A percentile compares a stretch with the other conserved stretches of the same genome.
Evolutionary conservation across 1,139 yeast genomes (phyloP).

Genomic region (Kodamaea derodonti): DNA sequence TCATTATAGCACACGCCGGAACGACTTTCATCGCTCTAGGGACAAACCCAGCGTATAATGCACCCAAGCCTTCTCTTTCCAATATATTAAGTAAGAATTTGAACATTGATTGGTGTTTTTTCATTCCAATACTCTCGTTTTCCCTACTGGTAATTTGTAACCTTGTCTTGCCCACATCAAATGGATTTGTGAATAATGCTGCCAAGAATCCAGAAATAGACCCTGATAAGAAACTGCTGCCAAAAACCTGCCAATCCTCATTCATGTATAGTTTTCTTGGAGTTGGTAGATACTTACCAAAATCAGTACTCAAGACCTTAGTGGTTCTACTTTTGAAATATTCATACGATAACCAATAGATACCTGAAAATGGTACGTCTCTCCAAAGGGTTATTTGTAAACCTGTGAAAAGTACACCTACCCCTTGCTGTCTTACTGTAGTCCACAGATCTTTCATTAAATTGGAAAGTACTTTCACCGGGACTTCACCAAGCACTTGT

Average conservation of each 20-base stretch:
- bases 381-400: constrained; percentile 87
- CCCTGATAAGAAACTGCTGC: constrained; percentile 79
- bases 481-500: constrained; percentile 13
- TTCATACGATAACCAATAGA: constrained; percentile 91
- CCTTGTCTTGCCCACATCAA: constrained; percentile 95
- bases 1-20: constrained; percentile 98
- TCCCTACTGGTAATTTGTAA: constrained; percentile 57
- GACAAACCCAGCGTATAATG: constrained; percentile 77
- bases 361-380: constrained; percentile 95
- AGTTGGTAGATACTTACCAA: constrained; percentile 1
- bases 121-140: constrained; percentile 14
- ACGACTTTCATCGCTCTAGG: constrained; percentile 91
- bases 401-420: constrained; percentile 73
- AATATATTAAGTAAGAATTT: constrained; percentile 58
- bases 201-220: constrained; percentile 82
- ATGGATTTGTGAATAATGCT: constrained; percentile 85
- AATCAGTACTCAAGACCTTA: constrained; percentile 9
- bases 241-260: constrained; percentile 54
- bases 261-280: constrained; percentile 7
- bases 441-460: constrained; percentile 54
- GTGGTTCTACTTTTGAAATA: constrained; percentile 27
- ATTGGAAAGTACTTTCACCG: constrained; percentile 37
- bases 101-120: constrained; percentile 51
- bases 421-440: constrained; percentile 57
- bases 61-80: constrained; percentile 67